Evolutionary conservation across 139 green algal genomes (phyloP), one percentile per base, ranked within the genome.

Genomic region (Edaphochlamys debaryana): DNA sequence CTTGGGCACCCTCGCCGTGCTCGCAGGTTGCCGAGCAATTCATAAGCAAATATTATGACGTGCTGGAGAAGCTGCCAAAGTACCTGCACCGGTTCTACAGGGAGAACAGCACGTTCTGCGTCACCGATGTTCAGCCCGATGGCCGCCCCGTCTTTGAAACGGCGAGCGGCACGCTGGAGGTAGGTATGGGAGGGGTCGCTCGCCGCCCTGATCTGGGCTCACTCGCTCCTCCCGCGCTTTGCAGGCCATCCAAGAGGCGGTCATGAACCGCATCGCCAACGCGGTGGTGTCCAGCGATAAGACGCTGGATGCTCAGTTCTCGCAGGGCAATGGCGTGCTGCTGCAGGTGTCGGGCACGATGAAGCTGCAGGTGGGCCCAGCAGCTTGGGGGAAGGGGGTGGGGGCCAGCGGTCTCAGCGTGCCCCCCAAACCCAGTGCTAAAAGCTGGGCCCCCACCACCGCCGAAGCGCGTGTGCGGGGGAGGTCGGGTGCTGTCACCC

Each of bases 1-100:
- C n/a, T n/a, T n/a, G n/a, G n/a, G n/a, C n/a, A n/a, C n/a, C n/a
- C n/a, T n/a, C n/a, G n/a, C n/a, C n/a, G n/a, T n/a, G n/a, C n/a
- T n/a, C n/a, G 80, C 71, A 79, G 93, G 95, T 98, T 17, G 95
- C 90, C 29, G 92, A 93, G 34, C 89, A 96, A 77, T 98, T 98
- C 70, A 90, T 96, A 13, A 87, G 85, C 11, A 95, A 98, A 69
- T 98, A 94, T 69, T 98, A 98, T 75, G 92, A 91, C 1, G 92
- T 98, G 19, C 75, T 98, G 56, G 86, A 91, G 20, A 90, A 92
- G 36, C 85, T 85, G 4, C 93, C 96, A 3, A 82, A 91, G 69
- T 87, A 93, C 58, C 68, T 97, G 69, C 88, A 97, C 85, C 89
- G 92, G 6, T 98, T 98, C 79, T 98, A 98, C 86, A 95, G 91